Evolutionary conservation across 441 rosid genomes (phyloP), one percentile per base, ranked within the genome.

Genomic region (Euphorbia celastroides): DNA sequence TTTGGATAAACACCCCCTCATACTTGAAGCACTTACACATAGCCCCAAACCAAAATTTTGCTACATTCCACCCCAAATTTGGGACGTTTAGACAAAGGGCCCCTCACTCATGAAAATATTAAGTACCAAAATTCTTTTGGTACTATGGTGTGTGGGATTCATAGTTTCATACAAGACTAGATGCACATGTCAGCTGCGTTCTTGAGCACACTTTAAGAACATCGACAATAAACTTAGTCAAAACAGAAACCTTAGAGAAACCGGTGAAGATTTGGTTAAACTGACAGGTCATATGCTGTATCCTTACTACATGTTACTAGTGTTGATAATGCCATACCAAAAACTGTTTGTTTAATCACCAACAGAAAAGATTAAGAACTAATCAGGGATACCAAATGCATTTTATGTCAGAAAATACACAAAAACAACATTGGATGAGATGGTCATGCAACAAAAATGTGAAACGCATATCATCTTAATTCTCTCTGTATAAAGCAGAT

Each of bases 401-500:
- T 22, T 19, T 41, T 12, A 32, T 31, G 26, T 23, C 60, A 13
- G 34, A 54, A 19, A 5, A 58, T 54, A 7, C 16, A 54, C 8
- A 51, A 32, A 36, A 16, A 36, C 9, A 36, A 65, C 41, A 55
- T 65, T 52, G 48, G 54, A 27, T 32, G 16, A 28, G 66, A 50
- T 50, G 22, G 28, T 14, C 56, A 44, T 50, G 38, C 42, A 50
- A 54, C 61, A 23, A 13, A 51, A 65, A 16, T 54, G 51, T 16
- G 32, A 36, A 25, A 62, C 1, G 25, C 54, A 25, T n/a, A 11
- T 57, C 13, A 16, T 16, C 26, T 55, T 36, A 56, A 56, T 31
- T 31, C 48, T 44, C 48, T 44, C 27, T 16, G 23, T 25, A 59
- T 16, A 32, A 44, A 28, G 52, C 1, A 22, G 5, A 28, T 13